phyloP scores from a whole-genome alignment of 2,329 filamentous ascomycete species.

The Grosmannia serpens region DNA sequence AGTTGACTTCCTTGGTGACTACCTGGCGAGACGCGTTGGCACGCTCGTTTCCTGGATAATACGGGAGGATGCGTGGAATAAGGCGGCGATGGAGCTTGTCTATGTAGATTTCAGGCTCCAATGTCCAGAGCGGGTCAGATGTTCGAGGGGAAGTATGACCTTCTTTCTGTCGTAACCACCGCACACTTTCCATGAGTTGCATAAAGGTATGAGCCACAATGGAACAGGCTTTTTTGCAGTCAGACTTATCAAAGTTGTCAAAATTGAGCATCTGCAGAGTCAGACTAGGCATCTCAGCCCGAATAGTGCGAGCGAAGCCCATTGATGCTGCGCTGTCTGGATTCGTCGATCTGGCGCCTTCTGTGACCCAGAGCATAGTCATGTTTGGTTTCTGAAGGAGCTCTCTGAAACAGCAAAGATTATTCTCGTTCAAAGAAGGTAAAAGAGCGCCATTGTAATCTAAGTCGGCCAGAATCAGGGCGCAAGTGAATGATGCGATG shows the following conservation, averaged over 20 bases:
- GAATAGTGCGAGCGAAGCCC: slow-evolving; percentile 20
- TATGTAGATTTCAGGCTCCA: slow-evolving; percentile 27
- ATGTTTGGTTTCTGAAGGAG: slow-evolving; percentile 18
- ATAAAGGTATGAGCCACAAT: slow-evolving; percentile 14
- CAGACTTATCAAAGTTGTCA: slow-evolving; percentile 8
- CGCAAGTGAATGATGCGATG: slow-evolving; percentile 18
- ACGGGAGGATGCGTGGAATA: slow-evolving; percentile 28
- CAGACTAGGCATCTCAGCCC: slow-evolving; percentile 21
- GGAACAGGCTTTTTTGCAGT: not conserved
- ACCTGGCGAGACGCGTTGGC: slow-evolving; percentile 26
- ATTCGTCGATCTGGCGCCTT: slow-evolving; percentile 11
- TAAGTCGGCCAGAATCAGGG: slow-evolving; percentile 25
- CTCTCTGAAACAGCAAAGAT: slow-evolving; percentile 16
- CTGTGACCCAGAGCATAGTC: slow-evolving; percentile 21
- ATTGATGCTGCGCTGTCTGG: slow-evolving; percentile 20
- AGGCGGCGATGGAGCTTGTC: slow-evolving; percentile 18
- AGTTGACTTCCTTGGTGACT: slow-evolving; percentile 21
- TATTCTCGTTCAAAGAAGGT: slow-evolving; percentile 20
- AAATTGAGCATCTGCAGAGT: slow-evolving; percentile 21
- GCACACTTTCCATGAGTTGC: slow-evolving; percentile 10
- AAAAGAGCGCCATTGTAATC: slow-evolving; percentile 19
- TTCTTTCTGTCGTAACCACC: not conserved
- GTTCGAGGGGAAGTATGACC: not conserved
- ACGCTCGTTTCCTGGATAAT: slow-evolving; percentile 24
- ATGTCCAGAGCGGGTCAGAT: slow-evolving; percentile 16